phyloP scores from a whole-genome alignment of 73 alveolate species.

The Stentor coeruleus region DNA sequence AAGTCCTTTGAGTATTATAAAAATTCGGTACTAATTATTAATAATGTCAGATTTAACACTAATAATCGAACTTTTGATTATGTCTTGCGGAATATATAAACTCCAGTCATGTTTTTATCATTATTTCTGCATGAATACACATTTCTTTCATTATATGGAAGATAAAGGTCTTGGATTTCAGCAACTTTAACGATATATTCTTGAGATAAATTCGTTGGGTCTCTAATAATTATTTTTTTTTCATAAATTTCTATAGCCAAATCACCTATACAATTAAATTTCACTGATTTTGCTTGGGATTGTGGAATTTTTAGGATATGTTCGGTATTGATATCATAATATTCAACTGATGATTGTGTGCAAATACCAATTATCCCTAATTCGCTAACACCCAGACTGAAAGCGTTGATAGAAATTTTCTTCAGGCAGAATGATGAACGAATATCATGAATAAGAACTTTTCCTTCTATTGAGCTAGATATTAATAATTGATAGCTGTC shows the following conservation, averaged over 20 bases:
- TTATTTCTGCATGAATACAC: too few relatives aligned
- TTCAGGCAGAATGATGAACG: neutral
- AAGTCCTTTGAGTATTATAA: too few relatives aligned
- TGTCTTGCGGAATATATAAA: too few relatives aligned
- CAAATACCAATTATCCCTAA: neutral
- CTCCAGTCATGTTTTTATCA: too few relatives aligned
- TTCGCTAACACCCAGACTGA: neutral
- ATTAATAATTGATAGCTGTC: conserved; percentile 8
- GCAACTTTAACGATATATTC: too few relatives aligned
- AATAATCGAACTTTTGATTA: too few relatives aligned
- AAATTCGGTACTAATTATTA: too few relatives aligned
- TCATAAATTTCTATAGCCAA: neutral
- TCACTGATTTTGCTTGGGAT: neutral
- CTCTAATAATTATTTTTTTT: neutral
- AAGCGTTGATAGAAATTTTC: neutral
- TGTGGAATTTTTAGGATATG: neutral
- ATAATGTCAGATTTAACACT: too few relatives aligned
- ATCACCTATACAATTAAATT: neutral
- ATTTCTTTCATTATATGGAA: too few relatives aligned
- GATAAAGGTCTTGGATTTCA: too few relatives aligned
- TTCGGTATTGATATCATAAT: neutral
- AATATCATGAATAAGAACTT: neutral
- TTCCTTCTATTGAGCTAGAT: neutral
- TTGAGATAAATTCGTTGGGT: neutral
- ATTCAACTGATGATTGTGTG: too few relatives aligned